A percentile compares a stretch with the other conserved stretches of the same genome.
phyloP scores from a whole-genome alignment of 2,329 filamentous ascomycete species.

The Microascus cirrosus region DNA sequence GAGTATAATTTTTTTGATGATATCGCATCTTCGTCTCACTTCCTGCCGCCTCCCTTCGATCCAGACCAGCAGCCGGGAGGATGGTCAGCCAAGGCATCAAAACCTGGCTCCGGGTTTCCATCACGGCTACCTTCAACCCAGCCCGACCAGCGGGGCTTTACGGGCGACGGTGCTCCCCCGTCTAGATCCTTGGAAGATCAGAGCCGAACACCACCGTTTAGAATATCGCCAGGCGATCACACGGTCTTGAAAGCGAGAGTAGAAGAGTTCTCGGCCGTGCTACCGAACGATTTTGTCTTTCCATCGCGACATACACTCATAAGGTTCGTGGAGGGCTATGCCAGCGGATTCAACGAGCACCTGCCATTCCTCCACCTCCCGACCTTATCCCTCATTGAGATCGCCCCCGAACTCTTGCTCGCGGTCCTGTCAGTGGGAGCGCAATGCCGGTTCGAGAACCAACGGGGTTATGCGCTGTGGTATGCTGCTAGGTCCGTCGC shows the following conservation, averaged over 20 bases:
- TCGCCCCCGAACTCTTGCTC: constrained; percentile 56
- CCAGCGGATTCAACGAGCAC: constrained; percentile 52
- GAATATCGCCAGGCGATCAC: constrained; percentile 44
- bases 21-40: constrained; percentile 40
- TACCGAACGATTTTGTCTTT: constrained; percentile 53
- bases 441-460: constrained; percentile 52
- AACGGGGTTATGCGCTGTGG: constrained; percentile 48
- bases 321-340: constrained; percentile 59
- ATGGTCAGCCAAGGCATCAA: constrained; percentile 34
- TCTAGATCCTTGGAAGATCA: constrained; percentile 18
- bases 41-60: constrained; percentile 43
- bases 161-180: neutral
- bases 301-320: constrained; percentile 59
- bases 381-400: constrained; percentile 50
- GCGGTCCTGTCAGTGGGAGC: constrained; percentile 58
- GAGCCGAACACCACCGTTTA: constrained; percentile 21
- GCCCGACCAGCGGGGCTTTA: constrained; percentile 35
- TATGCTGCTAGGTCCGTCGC: constrained; percentile 49
- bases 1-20: constrained; percentile 52
- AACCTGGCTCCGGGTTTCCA: constrained; percentile 39
- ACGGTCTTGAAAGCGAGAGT: constrained; percentile 45
- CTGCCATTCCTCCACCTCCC: constrained; percentile 55
- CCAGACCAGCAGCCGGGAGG: constrained; percentile 38
- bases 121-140: constrained; percentile 43
- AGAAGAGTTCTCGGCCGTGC: constrained; percentile 47